Evolutionary conservation across 345 rosid genomes (phyloP).

Genomic region (Physaria fendleri): DNA sequence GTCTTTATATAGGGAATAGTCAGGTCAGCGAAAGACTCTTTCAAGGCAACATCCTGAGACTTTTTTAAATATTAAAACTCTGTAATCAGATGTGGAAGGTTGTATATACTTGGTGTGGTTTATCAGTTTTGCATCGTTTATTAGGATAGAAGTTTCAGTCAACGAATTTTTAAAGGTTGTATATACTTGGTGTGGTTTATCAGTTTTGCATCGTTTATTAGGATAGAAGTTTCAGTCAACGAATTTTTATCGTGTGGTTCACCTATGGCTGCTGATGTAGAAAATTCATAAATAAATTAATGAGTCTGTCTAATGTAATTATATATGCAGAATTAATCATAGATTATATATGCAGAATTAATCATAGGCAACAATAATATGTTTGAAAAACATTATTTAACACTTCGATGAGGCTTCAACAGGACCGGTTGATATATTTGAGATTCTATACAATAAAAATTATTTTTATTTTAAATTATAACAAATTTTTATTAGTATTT

Average conservation of each 20-base stretch:
- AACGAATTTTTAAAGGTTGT: too few species aligned
- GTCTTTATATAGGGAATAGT: constrained; percentile 10
- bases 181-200: not conserved
- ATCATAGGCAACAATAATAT: too few species aligned
- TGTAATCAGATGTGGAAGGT: not conserved
- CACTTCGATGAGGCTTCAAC: too few species aligned
- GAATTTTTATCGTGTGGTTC: constrained; percentile 15
- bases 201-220: not conserved
- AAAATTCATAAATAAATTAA: too few species aligned
- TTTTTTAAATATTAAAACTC: not conserved
- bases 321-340: too few species aligned
- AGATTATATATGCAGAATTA: too few species aligned
- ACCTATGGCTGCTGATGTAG: constrained; percentile 14
- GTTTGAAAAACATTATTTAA: too few species aligned
- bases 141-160: not conserved
- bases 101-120: not conserved
- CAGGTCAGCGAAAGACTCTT: constrained; percentile 21
- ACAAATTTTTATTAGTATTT: too few species aligned
- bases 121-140: not conserved
- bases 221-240: not conserved
- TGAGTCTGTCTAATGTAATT: too few species aligned
- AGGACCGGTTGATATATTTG: too few species aligned
- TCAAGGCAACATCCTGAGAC: constrained; percentile 4
- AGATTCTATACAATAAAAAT: too few species aligned
- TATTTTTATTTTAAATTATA: too few species aligned